A percentile compares a stretch with the other conserved stretches of the same genome.
phyloP scores from a whole-genome alignment of 306 rosid genomes.

The Cucurbita argyrosperma region DNA sequence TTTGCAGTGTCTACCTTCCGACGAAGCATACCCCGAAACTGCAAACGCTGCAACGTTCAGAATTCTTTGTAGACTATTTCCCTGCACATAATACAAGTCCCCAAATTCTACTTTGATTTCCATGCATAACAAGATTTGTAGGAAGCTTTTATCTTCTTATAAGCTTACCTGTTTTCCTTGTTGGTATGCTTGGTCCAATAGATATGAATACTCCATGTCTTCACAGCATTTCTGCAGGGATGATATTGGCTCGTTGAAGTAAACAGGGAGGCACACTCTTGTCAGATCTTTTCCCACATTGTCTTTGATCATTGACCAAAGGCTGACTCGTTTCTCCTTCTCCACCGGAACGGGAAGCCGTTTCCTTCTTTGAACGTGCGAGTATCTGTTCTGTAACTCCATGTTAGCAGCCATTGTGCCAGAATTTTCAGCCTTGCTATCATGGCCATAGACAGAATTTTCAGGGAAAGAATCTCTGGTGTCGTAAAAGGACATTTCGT shows the following conservation, averaged over 20 bases:
- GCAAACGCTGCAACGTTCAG: conserved; percentile 95
- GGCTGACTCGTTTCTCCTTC: conserved; percentile 96
- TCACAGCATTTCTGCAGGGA: conserved; percentile 94
- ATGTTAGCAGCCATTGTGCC: conserved; percentile 22
- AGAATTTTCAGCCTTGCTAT: conserved; percentile 17
- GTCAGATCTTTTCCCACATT: conserved; percentile 96
- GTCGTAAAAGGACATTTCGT: conserved; percentile 59
- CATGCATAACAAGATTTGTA: neutral
- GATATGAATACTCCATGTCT: conserved; percentile 85
- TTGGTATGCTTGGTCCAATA: conserved; percentile 78
- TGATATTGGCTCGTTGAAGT: conserved; percentile 92
- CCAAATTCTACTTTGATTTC: neutral
- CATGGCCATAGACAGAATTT: conserved; percentile 17
- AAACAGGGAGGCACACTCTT: conserved; percentile 87
- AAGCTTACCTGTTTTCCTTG: conserved; percentile 60
- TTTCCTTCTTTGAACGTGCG: conserved; percentile 50
- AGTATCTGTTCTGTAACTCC: conserved; percentile 16
- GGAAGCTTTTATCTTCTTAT: neutral
- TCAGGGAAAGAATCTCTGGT: conserved; percentile 56
- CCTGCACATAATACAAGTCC: conserved; percentile 35
- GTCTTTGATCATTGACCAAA: conserved; percentile 96
- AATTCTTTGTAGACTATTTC: conserved; percentile 66
- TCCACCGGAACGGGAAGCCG: conserved; percentile 83
- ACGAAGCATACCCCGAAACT: conserved; percentile 88
- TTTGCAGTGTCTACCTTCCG: conserved; percentile 90